phyloP scores from a whole-genome alignment of 345 rosid species.

The Angophora floribunda region DNA sequence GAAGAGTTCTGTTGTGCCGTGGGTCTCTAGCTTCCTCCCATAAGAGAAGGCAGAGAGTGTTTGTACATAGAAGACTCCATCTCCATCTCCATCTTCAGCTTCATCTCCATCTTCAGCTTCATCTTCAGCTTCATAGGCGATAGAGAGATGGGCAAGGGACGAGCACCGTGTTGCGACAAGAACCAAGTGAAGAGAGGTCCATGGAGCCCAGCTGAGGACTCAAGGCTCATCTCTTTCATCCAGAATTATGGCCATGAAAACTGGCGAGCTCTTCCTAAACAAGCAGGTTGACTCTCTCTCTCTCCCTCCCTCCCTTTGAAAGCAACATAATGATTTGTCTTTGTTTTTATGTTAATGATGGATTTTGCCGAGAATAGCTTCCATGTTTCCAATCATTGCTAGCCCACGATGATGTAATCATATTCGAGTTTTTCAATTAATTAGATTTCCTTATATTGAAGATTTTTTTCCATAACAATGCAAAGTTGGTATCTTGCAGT shows the following conservation, averaged over 20 bases:
- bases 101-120: background rate
- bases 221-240: slow-evolving; percentile 66
- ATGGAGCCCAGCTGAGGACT: slow-evolving; percentile 89
- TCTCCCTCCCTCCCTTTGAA: background rate
- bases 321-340: background rate
- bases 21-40: background rate
- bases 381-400: background rate
- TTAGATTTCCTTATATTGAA: background rate
- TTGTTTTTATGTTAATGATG: background rate
- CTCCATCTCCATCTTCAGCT: background rate
- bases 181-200: slow-evolving; percentile 85
- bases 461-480: background rate
- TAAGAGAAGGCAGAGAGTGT: background rate
- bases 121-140: background rate
- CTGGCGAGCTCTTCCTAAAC: slow-evolving; percentile 92
- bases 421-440: background rate
- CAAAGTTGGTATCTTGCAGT: background rate
- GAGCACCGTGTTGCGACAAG: slow-evolving; percentile 93
- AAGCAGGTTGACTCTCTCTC: slow-evolving; percentile 46
- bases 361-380: background rate
- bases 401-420: background rate
- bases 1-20: background rate
- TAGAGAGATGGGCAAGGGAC: slow-evolving; percentile 58
- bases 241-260: slow-evolving; percentile 82
- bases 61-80: background rate